Percentiles rank a stretch among this genome's conserved stretches.
Conservation (phyloP, 116 monocot genomes). For the Dioscorea cayenensis region DNA sequence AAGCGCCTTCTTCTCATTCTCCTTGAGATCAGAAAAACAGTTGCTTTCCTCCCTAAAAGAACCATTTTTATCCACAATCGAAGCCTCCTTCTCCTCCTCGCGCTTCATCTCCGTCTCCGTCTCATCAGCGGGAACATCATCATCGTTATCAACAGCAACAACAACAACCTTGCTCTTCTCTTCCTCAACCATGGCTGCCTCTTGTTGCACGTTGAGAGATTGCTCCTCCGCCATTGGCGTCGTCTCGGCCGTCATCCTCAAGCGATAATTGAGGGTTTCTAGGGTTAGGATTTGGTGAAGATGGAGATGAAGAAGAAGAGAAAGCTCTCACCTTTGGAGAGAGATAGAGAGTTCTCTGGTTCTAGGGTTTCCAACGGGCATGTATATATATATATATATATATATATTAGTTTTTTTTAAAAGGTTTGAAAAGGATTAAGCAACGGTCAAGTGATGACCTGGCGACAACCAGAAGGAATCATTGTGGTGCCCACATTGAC, state of each 20-base stretch:
- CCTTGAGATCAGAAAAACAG: slow-evolving; percentile 54
- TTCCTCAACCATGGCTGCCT: background rate
- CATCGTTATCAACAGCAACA: background rate
- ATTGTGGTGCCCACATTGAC: background rate
- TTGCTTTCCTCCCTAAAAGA: slow-evolving; percentile 75
- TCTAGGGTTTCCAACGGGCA: background rate
- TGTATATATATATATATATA: background rate
- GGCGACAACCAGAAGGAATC: background rate
- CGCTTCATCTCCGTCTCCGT: slow-evolving; percentile 22
- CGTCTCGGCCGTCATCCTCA: background rate
- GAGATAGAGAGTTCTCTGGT: background rate
- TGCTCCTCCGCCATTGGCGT: background rate
- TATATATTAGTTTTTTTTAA: too few relatives aligned
- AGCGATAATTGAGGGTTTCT: background rate
- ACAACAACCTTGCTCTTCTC: slow-evolving; percentile 4
- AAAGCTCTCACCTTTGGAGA: background rate
- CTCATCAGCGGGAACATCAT: too few relatives aligned
- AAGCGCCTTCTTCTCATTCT: slow-evolving; percentile 38
- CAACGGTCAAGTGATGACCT: slow-evolving; percentile 1
- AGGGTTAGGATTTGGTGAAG: background rate
- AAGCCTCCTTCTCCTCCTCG: slow-evolving; percentile 7
- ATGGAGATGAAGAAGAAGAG: background rate
- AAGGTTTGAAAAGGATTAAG: background rate
- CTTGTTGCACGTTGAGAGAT: background rate
- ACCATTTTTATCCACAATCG: slow-evolving; percentile 31